Percentiles rank a stretch among this genome's conserved stretches.
phyloP scores from a whole-genome alignment of 495 filamentous ascomycete genomes.

The Podospora bellae-mahoneyi region DNA sequence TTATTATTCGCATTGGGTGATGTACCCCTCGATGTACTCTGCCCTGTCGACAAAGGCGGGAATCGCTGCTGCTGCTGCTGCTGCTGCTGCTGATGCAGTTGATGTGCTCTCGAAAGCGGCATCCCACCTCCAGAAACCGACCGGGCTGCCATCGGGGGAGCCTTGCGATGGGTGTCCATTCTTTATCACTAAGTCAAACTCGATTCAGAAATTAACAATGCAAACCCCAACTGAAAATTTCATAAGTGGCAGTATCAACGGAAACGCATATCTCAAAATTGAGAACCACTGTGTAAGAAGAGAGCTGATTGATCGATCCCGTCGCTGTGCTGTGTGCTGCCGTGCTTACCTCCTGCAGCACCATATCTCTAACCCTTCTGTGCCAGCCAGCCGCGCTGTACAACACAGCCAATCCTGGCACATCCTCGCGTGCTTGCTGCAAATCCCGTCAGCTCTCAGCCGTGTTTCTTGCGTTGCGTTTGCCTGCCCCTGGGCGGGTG shows the following conservation, averaged over 20 bases:
- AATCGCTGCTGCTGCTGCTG: not conserved
- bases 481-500: not conserved
- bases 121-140: not conserved
- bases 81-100: not conserved
- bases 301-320: not conserved
- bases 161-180: not conserved
- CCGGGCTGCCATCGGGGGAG: not conserved
- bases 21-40: not conserved
- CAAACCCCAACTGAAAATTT: not conserved
- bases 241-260: not conserved
- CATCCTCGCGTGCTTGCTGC: not conserved
- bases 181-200: not conserved
- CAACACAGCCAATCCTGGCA: not conserved
- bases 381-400: not conserved
- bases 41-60: not conserved
- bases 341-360: not conserved
- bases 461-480: not conserved
- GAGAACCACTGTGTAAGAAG: not conserved
- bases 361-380: not conserved
- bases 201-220: not conserved
- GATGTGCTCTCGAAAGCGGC: not conserved
- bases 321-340: not conserved
- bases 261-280: not conserved
- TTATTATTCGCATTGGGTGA: not conserved
- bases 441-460: not conserved